Evolutionary conservation across 345 rosid genomes (phyloP).

Genomic region (Bruguiera gymnorhiza): DNA sequence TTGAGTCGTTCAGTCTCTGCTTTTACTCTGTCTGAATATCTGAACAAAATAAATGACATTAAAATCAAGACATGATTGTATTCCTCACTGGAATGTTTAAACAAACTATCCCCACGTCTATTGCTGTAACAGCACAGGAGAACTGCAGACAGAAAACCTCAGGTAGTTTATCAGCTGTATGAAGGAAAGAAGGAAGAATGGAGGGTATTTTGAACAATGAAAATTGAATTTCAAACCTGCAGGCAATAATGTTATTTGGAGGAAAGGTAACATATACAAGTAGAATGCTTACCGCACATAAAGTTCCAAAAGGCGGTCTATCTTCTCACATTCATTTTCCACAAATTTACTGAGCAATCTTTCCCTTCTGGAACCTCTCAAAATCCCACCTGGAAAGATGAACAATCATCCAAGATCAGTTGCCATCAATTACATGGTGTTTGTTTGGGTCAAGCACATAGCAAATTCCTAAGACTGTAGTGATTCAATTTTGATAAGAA

Average conservation of each 20-base stretch:
- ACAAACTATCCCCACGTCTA: not conserved
- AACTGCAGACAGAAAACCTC: not conserved
- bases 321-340: slow-evolving; percentile 94
- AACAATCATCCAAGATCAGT: slow-evolving; percentile 8
- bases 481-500: not conserved
- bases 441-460: not conserved
- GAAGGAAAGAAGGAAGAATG: not conserved
- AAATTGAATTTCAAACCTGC: not conserved
- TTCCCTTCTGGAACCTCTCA: slow-evolving; percentile 89
- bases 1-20: slow-evolving; percentile 69
- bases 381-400: slow-evolving; percentile 62
- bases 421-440: not conserved
- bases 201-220: not conserved
- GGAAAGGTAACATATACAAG: slow-evolving; percentile 3
- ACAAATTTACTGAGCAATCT: slow-evolving; percentile 87
- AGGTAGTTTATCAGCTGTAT: not conserved
- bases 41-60: slow-evolving; percentile 26
- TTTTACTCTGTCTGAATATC: slow-evolving; percentile 79
- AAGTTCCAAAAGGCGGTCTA: slow-evolving; percentile 93
- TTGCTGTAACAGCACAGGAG: not conserved
- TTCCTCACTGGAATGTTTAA: not conserved
- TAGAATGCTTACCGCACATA: slow-evolving; percentile 54
- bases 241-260: not conserved
- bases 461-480: not conserved
- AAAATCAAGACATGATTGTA: not conserved